Base-by-base conservation (phyloP, 192 early-diverging fungal species). In the Coemansia sp. region DNA sequence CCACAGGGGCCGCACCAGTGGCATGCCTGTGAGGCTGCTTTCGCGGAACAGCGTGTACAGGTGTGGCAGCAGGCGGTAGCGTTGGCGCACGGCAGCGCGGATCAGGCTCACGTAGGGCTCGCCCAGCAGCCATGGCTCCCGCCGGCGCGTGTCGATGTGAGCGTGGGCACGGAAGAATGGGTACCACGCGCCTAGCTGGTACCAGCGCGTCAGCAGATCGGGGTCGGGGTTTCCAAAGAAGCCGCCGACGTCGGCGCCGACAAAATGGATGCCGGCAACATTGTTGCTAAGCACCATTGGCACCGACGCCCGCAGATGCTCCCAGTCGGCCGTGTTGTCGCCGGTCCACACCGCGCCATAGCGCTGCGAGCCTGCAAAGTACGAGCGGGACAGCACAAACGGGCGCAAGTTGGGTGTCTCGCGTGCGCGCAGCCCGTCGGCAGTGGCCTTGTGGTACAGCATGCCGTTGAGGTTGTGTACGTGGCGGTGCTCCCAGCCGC, bases 161-260 rank as follows among this genome's bases (percentile, higher is more conserved):
- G 97, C 93, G 68, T 99, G 97, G 3, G 86, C 97, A 23, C 97
- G 87, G 85, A 96, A 93, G 75, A 99, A 99, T 10, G 97, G 97
- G 55, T 98, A 92, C 76, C 90, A 94, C 28, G 88, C 86, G 9
- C 84, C 97, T 11, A 88, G 81, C 79, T 99, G 97, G 72, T 97
- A 99, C 97, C 97, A 99, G n/a, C 97, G 88, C 12, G 86, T 73
- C 51, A 97, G 77, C n/a, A 99, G 77, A 53, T 94, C 88, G 1
- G 87, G 56, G 3, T 90, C 86, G 26, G 94, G 93, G 70, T 99
- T 95, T 15, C 88, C 91, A 80, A 99, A 99, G 75, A 99, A 99
- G 13, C 97, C 93, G 30, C 94, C 93, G 46, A 97, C 89, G 65
- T 99, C 97, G 16, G 95, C 94, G 28, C 97, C 97, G 21, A 78